Conservation (phyloP, 345 rosid species). For the Gossypium thurberi region DNA sequence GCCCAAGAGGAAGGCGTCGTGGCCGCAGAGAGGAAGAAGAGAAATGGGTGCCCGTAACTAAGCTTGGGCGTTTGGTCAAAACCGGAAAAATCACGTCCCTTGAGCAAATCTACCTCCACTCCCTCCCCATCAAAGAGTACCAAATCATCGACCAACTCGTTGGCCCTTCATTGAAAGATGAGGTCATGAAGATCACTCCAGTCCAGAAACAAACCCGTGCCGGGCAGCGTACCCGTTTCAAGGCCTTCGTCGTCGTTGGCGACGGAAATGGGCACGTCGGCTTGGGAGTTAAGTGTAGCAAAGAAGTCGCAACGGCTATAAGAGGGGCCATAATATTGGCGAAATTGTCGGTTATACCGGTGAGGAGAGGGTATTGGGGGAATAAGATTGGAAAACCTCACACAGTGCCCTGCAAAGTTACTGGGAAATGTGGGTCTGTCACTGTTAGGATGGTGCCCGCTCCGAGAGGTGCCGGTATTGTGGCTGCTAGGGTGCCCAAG, state of each 20-base stretch:
- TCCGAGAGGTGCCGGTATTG: constrained; percentile 71
- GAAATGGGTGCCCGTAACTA: constrained; percentile 85
- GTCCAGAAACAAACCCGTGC: constrained; percentile 90
- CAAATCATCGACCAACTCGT: constrained; percentile 72
- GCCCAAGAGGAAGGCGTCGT: constrained; percentile 66
- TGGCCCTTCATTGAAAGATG: constrained; percentile 74
- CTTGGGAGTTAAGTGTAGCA: constrained; percentile 71
- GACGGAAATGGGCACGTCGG: constrained; percentile 76
- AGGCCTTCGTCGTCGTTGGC: constrained; percentile 77
- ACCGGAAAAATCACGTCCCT: constrained; percentile 39
- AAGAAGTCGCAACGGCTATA: constrained; percentile 75
- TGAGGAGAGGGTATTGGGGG: constrained; percentile 87
- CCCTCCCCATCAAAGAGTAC: constrained; percentile 82
- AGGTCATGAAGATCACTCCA: constrained; percentile 93
- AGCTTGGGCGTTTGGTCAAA: constrained; percentile 76
- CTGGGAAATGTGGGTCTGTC: constrained; percentile 75
- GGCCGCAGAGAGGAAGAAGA: constrained; percentile 63
- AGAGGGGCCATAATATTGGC: constrained; percentile 73
- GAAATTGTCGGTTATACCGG: constrained; percentile 65
- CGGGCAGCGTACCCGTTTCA: constrained; percentile 74
- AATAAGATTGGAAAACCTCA: constrained; percentile 89
- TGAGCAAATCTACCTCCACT: constrained; percentile 77
- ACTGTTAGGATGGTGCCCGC: constrained; percentile 88
- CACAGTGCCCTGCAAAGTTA: constrained; percentile 79
- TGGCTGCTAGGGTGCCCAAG: constrained; percentile 70